These are phyloP conservation scores for Solanum hybrid DNA, from an alignment of 305 asterid species.

Conservation along the genomic window DNA sequence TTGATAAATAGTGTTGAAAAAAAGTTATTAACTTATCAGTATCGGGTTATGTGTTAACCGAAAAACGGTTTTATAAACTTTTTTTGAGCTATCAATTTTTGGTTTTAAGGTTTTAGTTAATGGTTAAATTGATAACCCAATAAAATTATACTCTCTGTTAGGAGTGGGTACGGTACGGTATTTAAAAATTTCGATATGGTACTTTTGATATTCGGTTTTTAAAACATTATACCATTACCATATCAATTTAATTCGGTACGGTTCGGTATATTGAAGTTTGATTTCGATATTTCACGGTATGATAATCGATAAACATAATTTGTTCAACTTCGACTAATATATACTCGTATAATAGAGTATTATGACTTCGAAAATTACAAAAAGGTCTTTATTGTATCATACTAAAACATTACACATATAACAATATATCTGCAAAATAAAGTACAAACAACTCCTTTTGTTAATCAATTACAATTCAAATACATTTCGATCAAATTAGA, in stretches of 20 bases:
- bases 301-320: background rate
- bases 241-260: background rate
- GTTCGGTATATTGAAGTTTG: background rate
- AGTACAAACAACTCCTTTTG: background rate
- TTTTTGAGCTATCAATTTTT: background rate
- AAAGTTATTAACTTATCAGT: background rate
- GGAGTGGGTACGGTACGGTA: background rate
- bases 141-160: background rate
- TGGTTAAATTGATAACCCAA: background rate
- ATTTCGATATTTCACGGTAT: background rate
- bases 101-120: background rate
- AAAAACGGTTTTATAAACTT: too few species aligned
- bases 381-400: background rate
- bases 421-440: background rate
- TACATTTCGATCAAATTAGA: background rate
- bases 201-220: too few species aligned
- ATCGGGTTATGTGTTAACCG: background rate
- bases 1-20: background rate
- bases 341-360: background rate
- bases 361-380: background rate
- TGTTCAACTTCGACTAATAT: background rate
- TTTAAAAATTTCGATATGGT: fast-evolving
- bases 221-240: too few species aligned
- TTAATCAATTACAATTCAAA: background rate
- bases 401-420: background rate